Conservation (phyloP, 148 eudicot genomes). For the Rhododendron williamsianum region DNA sequence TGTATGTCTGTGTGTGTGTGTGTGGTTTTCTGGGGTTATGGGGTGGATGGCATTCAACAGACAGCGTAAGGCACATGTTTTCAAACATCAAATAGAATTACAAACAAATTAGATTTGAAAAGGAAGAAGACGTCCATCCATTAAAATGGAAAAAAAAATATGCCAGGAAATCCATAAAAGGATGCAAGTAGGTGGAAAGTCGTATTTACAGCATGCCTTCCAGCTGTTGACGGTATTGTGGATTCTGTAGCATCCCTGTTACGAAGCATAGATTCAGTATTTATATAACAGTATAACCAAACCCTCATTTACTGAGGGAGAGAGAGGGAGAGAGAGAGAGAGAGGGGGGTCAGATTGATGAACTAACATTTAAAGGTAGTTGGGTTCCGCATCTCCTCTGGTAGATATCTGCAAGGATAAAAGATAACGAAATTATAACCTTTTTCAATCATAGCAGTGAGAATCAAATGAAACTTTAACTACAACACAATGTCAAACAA, state of each 20-base stretch:
- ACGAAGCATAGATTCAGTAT: constrained; percentile 2
- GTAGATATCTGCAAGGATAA: constrained; percentile 62
- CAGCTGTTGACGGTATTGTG: constrained; percentile 79
- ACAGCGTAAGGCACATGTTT: not conserved
- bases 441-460: not conserved
- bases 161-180: not conserved
- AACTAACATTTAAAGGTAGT: constrained; percentile 84
- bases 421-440: not conserved
- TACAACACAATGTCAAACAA: not conserved
- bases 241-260: constrained; percentile 98
- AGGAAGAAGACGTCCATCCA: not conserved
- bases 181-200: constrained; percentile 4
- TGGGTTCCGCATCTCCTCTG: constrained; percentile 99
- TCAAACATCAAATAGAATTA: not conserved
- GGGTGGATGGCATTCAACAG: not conserved
- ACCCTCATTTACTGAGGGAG: not conserved
- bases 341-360: constrained; percentile 9
- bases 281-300: not conserved
- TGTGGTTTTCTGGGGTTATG: not conserved
- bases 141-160: not conserved
- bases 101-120: not conserved
- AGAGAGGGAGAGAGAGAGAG: not conserved
- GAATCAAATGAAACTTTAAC: constrained; percentile 2
- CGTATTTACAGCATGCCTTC: constrained; percentile 87
- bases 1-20: not conserved